Evolutionary conservation across 1,284 basidiomycete genomes (phyloP).

Genomic region (Trichosporon inkin): DNA sequence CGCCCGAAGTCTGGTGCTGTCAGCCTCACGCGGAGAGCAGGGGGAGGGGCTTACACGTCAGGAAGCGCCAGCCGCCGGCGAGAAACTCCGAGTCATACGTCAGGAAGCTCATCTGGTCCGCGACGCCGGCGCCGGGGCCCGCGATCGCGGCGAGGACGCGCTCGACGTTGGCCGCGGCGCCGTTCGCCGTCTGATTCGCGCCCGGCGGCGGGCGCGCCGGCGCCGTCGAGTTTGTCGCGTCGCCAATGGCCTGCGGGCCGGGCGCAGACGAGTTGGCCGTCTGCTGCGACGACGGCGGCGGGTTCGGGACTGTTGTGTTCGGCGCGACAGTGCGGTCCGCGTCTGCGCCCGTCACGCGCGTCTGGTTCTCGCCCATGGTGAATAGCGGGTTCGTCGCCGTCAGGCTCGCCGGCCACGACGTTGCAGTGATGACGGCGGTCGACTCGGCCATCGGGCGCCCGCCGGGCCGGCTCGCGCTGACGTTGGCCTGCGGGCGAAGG

Average conservation of each 20-base stretch:
- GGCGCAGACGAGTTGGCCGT: too few relatives aligned
- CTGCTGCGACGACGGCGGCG: too few relatives aligned
- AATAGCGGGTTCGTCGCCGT: background rate
- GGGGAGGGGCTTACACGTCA: slow-evolving; percentile 42
- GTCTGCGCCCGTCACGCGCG: background rate
- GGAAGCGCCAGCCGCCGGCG: slow-evolving; percentile 54
- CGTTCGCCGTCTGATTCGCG: background rate
- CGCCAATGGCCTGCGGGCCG: background rate
- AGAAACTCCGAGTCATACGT: slow-evolving; percentile 50
- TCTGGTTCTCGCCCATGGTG: background rate
- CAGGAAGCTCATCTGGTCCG: slow-evolving; percentile 47
- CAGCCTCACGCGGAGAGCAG: background rate
- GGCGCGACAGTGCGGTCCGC: background rate
- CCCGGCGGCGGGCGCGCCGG: background rate
- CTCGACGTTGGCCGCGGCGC: slow-evolving; percentile 24
- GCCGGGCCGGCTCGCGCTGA: background rate
- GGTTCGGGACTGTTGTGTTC: background rate
- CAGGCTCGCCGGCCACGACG: background rate
- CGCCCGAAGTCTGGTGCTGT: slow-evolving; percentile 49
- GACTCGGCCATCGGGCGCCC: background rate
- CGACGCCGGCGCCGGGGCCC: slow-evolving; percentile 35
- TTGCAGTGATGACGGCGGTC: background rate
- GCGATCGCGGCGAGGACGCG: slow-evolving; percentile 41
- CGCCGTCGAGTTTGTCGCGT: background rate
- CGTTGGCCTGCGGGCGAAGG: slow-evolving; percentile 19